Base-by-base conservation (phyloP, 2,329 filamentous ascomycete species). In the Pseudogymnoascus sp. region DNA sequence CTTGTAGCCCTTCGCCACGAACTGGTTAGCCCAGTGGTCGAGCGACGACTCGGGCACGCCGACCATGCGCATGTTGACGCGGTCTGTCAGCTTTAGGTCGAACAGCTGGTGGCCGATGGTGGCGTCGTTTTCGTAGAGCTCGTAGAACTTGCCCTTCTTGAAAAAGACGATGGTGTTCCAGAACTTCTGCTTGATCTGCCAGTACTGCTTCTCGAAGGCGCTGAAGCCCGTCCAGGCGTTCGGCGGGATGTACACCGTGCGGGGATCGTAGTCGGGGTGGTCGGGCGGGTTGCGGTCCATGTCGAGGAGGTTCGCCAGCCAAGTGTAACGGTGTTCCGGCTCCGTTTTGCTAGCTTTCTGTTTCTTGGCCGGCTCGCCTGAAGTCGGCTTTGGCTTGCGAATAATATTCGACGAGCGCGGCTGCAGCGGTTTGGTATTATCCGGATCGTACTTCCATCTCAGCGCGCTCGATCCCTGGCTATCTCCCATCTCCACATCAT, bases 1-100 rank as follows among this genome's bases (percentile, higher is more conserved):
- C 76, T 99, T 99, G 84, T 87, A 96, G 35, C 96, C 95, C 75
- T 98, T 98, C 64, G 93, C 95, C 41, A 99, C 93, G 70, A 99
- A 99, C 71, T 99, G 95, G 71, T 96, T 96, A 63, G 95, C 92
- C 95, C 95, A 99, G 74, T 95, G 88, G 71, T 95, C 91, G n/a
- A 99, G 80, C 11, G 92, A 96, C 72, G 91, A 90, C 75, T 99
- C 95, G 0, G 95, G 95, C 0, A 99, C 95, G 65, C 95, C 95
- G 2, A 98, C 95, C 95, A 99, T 99, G 68, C 93, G 90, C 95
- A 99, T 99, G 74, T 99, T 99, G 74, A 99, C 95, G 62, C 95
- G 86, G 71, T 99, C 95, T 0, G 95, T 99, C 73, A 99, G 88
- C 78, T 99, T 99, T 63, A 99, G 83, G 75, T 99, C 95, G 70